Base-by-base conservation (phyloP, 2,329 filamentous ascomycete genomes). In the Fusarium sp. region DNA sequence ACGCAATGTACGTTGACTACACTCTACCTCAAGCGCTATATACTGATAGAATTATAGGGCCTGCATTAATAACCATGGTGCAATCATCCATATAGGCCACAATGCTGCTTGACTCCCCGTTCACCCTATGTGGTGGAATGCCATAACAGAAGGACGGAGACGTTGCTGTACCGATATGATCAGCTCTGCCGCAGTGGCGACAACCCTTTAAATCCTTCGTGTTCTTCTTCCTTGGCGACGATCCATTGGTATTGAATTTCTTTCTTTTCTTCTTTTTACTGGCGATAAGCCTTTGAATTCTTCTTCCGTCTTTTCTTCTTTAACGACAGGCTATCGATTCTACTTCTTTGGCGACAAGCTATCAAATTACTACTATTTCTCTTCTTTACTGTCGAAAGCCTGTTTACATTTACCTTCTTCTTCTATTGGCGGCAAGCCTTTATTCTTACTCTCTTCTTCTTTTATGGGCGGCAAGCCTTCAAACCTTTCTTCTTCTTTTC, bases 1-100 rank as follows among this genome's bases (percentile, higher is more conserved):
- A 40, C 2, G 2, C 8, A 7, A 40, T 13, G 37, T 40, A 40
- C 10, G 11, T 20, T 4, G 10, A 18, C 18, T 30, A 10, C 9
- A 30, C 28, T 4, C 28, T 30, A 30, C 7, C 28, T 30, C 28
- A 30, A 10, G 28, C 9, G 28, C 7, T 8, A 30, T 40, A 8
- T 20, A 8, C 11, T 13, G 5, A 20, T 18, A 4, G 12, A 18
- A 4, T 38, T 18, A 12, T 18, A 20, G 10, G 3, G n/a, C 1
- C 6, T 20, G 20, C 11, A 15, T 20, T 11, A 4, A n/a, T 20
- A 1, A 18, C 3, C 7, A 40, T 13, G 18, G 1, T 2, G 1
- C 37, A 40, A 9, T 40, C 4, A 40, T 12, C 18, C n/a, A 40
- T n/a, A 40, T 3, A 18, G 6, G 18, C 18, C n/a, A 8, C 18